Base-by-base conservation (phyloP, 305 asterid genomes). In the Solanum hybrid region DNA sequence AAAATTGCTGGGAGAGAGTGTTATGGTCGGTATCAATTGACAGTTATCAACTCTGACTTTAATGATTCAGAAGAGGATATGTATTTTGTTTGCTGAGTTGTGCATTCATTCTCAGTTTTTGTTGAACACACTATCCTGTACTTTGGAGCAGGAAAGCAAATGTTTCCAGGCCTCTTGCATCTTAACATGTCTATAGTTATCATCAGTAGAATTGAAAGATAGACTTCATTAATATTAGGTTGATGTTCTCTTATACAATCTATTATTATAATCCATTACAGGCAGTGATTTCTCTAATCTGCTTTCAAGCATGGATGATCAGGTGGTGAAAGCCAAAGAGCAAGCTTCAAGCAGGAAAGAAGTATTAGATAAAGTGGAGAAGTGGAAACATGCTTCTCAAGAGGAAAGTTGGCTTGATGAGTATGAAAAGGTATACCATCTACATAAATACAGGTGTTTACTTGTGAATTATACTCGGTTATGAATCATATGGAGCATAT, bases 361-460 rank as follows among this genome's bases (percentile, higher is more conserved):
- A 89, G 95, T 96, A 91, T 92, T 96, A 94, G 98, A 96, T 89
- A 96, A 91, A 92, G 96, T 95, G 95, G 98, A 92, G 92, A 96
- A 95, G 92, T 96, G 98, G 98, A 93, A 91, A 85, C 95, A 96
- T 89, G 96, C 97, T 87, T 93, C 93, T 76, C 95, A 94, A 87
- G 98, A 96, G 95, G 97, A 96, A 93, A 93, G 79, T 89, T 96
- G 98, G 98, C 98, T 96, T 75, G 96, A 93, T 64, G 98, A 96
- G 92, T 96, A 96, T 94, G 98, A 96, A 94, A 95, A 94, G 94
- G 98, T 96, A 95, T 57, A 85, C 26, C 22, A 85, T 57, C 29
- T 33, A 6, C 76, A 85, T 85, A 84, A 29, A 51, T 84, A 51
- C 39, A 84, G 74, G 29, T 46, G 87, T 46, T 46, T 51, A 18